Evolutionary conservation across 371 early-diverging fungal species (phyloP), one percentile per base, ranked within the genome.

Genomic region (Mortierella sp.): DNA sequence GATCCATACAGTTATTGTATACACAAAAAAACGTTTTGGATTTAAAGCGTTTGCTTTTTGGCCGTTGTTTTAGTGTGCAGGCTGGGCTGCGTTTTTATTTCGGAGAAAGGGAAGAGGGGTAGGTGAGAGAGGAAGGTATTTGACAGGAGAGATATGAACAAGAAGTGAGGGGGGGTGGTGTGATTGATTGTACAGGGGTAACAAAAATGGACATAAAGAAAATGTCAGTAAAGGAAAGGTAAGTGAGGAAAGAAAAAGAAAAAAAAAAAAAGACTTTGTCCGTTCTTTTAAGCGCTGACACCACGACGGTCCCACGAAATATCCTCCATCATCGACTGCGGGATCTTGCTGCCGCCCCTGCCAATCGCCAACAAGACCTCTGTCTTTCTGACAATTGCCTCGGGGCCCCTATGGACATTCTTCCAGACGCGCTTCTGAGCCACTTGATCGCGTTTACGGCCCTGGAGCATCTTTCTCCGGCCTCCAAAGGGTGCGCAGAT

Each of bases 401-500:
- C 87, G 13, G 67, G 69, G n/a, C 64, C 57, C 37, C 75, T 76
- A 14, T 72, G 64, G 10, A 81, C 70, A 43, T 73, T 87, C 50
- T 71, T 79, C 81, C 79, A 77, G n/a, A 83, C 79, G 19, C 83
- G 78, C 51, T 69, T 37, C 70, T 87, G 82, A 16, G 74, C 78
- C 8, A 46, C 57, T 28, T 24, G 73, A 8, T 75, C 75, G 3
- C 69, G 69, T 40, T 59, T 73, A 21, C 81, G 81, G 13, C 71
- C 59, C 75, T 74, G 70, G 31, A 80, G 69, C 77, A 69, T 74
- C 72, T 69, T 74, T 3, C 83, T 55, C 19, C 81, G 71, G 1
- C 75, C 51, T 55, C 86, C 87, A 74, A 76, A 81, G 53, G 81
- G 87, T 9, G 81, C 83, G 16, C 79, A 81, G n/a, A 48, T 37